phyloP scores from a whole-genome alignment of 2,329 filamentous ascomycete genomes.

The Phoma sp. region DNA sequence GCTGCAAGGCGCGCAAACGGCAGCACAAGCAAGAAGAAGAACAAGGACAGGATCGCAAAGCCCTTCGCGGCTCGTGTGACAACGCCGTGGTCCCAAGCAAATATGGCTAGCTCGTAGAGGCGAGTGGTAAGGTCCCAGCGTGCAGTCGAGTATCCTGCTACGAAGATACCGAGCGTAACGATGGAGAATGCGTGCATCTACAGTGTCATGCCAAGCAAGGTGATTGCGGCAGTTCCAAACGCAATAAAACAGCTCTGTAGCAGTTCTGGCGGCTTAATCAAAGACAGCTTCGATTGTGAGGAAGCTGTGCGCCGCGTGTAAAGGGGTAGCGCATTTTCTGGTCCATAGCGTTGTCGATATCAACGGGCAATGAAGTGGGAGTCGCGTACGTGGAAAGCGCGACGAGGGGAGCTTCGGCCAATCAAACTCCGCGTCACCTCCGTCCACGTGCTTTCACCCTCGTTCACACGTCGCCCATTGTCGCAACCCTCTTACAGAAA shows the following conservation, averaged over 20 bases:
- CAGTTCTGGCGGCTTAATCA: neutral
- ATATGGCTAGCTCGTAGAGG: conserved; percentile 94
- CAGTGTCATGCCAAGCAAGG: conserved; percentile 33
- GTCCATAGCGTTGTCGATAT: conserved; percentile 24
- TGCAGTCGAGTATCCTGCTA: conserved; percentile 99
- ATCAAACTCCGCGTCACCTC: conserved; percentile 6
- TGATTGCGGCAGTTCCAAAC: neutral
- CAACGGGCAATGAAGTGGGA: neutral
- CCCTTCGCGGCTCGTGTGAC: conserved; percentile 87
- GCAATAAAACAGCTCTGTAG: neutral
- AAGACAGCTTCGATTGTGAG: neutral
- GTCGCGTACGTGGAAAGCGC: conserved; percentile 1
- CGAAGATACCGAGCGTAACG: conserved; percentile 95
- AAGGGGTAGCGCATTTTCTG: conserved; percentile 17
- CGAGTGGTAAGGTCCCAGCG: conserved; percentile 98
- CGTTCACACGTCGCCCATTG: neutral
- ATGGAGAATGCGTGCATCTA: conserved; percentile 98
- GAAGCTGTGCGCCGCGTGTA: conserved; percentile 4
- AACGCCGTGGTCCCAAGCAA: conserved; percentile 98
- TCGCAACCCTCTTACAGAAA: neutral
- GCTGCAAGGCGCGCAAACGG: conserved; percentile 84
- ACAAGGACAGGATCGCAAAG: conserved; percentile 79
- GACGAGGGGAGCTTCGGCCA: conserved; percentile 5
- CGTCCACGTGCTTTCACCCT: conserved; percentile 1
- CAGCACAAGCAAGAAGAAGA: conserved; percentile 85